These are phyloP conservation scores for Flueggea neowawraea DNA, from an alignment of 441 rosid species.

Conservation along the genomic window DNA sequence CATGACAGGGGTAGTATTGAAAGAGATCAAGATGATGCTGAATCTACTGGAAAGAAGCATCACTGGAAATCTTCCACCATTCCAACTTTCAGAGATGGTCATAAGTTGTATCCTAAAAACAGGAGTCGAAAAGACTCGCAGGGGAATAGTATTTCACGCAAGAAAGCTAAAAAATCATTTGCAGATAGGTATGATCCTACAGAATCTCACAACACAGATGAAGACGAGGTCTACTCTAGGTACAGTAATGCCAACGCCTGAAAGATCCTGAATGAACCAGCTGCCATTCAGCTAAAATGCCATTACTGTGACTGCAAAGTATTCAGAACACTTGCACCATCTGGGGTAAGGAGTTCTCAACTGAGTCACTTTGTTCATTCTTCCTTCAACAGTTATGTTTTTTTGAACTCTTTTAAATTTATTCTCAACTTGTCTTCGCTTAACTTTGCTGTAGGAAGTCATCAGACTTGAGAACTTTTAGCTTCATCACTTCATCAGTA, in stretches of 20 bases:
- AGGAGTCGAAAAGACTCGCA: constrained; percentile 21
- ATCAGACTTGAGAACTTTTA: constrained; percentile 54
- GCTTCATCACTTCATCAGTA: constrained; percentile 41
- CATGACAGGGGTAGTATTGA: constrained; percentile 27
- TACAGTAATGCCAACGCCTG: constrained; percentile 11
- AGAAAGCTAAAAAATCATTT: constrained; percentile 32
- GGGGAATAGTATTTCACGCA: constrained; percentile 21
- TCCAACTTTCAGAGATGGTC: constrained; percentile 24
- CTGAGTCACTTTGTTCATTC: background rate
- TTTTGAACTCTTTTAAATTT: background rate
- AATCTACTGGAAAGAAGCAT: constrained; percentile 22
- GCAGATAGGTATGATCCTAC: constrained; percentile 82
- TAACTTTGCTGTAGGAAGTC: constrained; percentile 63
- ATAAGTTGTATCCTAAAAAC: constrained; percentile 20
- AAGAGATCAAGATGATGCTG: constrained; percentile 35
- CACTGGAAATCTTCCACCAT: constrained; percentile 35
- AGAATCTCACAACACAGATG: constrained; percentile 31
- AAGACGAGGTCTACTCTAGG: constrained; percentile 23
- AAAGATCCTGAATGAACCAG: constrained; percentile 15
- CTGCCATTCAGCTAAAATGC: constrained; percentile 13
- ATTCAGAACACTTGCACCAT: constrained; percentile 4
- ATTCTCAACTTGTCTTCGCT: constrained; percentile 18
- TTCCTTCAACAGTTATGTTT: background rate
- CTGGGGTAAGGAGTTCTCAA: constrained; percentile 27
- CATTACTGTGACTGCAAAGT: constrained; percentile 10